Percentiles rank a stretch among this genome's conserved stretches.
These are phyloP conservation scores for Cryphonectria radicalis DNA, from an alignment of 2,329 filamentous ascomycete genomes.

Conservation along the genomic window DNA sequence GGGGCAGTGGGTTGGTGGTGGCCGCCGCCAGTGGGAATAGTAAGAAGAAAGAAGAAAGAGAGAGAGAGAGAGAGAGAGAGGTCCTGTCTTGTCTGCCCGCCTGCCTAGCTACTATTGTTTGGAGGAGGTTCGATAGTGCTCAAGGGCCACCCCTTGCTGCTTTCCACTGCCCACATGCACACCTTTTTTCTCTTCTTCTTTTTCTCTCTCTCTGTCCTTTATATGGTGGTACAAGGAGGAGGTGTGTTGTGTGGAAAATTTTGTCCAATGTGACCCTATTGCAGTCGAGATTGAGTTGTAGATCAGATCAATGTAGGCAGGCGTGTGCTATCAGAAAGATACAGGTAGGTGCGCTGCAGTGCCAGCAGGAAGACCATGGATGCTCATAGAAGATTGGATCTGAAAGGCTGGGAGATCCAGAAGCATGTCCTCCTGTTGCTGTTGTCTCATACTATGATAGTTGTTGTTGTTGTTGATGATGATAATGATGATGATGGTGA, in stretches of 20 bases:
- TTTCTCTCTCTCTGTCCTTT: too few relatives aligned
- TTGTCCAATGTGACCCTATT: slow-evolving; percentile 28
- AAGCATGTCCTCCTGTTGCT: not conserved
- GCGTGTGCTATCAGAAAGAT: slow-evolving; percentile 13
- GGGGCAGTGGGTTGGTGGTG: not conserved
- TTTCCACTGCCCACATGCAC: slow-evolving; percentile 15
- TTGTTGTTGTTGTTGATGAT: not conserved
- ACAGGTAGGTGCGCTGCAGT: not conserved
- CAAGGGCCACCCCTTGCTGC: slow-evolving; percentile 21
- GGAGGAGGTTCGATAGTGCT: slow-evolving; percentile 19
- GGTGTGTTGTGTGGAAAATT: not conserved
- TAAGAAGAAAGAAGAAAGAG: too few relatives aligned
- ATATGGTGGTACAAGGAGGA: not conserved
- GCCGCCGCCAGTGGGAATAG: too few relatives aligned
- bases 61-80: not conserved
- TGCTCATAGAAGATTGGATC: not conserved
- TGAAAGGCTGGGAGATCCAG: not conserved
- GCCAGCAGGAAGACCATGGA: slow-evolving; percentile 4
- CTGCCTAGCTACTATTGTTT: slow-evolving; percentile 19
- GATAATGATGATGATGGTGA: not conserved
- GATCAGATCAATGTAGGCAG: slow-evolving; percentile 17
- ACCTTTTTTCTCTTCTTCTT: too few relatives aligned
- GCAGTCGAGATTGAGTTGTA: slow-evolving; percentile 24
- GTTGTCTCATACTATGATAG: not conserved
- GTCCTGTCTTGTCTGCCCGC: slow-evolving; percentile 13